Conservation (phyloP, 768 basidiomycete species). For the Rubroboletus satanas region DNA sequence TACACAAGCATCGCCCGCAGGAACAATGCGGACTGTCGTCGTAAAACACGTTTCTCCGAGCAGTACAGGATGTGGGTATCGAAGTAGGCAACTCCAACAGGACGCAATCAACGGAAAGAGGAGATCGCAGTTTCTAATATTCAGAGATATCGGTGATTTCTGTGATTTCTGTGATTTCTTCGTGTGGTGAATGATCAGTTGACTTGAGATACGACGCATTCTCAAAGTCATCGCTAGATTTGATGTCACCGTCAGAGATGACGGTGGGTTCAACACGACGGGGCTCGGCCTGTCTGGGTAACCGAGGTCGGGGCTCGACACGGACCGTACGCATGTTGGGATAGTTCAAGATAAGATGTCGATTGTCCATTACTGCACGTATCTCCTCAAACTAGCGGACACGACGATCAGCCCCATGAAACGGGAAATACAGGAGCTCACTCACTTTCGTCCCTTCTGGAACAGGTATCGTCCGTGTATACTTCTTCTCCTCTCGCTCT, state of each 20-base stretch:
- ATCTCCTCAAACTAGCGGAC: conserved; percentile 65
- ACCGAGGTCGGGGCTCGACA: conserved; percentile 29
- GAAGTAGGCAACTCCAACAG: conserved; percentile 6
- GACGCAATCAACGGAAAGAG: neutral
- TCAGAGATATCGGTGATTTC: conserved; percentile 30
- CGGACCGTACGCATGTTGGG: conserved; percentile 43
- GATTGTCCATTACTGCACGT: conserved; percentile 60
- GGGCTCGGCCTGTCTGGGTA: conserved; percentile 25
- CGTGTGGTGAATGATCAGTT: conserved; percentile 21
- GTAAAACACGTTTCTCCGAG: conserved; percentile 12
- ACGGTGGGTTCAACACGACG: conserved; percentile 33
- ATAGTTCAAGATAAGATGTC: conserved; percentile 59
- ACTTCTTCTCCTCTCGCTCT: conserved; percentile 60
- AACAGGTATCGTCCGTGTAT: conserved; percentile 64
- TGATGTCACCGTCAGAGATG: conserved; percentile 28
- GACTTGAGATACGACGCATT: conserved; percentile 24
- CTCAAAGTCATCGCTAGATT: conserved; percentile 28
- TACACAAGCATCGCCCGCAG: conserved; percentile 22
- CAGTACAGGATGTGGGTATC: conserved; percentile 7
- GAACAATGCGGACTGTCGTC: conserved; percentile 11
- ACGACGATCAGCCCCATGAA: neutral
- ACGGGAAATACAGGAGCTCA: neutral
- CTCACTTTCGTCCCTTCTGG: conserved; percentile 71
- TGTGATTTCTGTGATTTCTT: conserved; percentile 24
- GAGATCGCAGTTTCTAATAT: conserved; percentile 22